Base-by-base conservation (phyloP, 2,329 filamentous ascomycete species). In the Colletotrichum orbiculare region DNA sequence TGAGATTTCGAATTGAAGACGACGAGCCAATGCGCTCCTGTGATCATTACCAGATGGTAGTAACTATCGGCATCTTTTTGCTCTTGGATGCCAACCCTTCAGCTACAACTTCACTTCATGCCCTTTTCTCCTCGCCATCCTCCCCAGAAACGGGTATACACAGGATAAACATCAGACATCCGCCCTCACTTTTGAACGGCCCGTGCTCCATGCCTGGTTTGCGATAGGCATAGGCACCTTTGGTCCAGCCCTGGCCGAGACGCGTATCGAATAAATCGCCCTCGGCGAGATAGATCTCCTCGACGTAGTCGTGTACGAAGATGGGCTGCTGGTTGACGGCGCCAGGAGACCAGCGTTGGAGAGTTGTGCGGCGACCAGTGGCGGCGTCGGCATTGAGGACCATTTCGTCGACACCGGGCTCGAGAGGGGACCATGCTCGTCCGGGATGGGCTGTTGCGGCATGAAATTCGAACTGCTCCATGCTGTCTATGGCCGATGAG, bases 121-220 rank as follows among this genome's bases (percentile, higher is more conserved):
- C 37, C n/a, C 35, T 43, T 48, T 5, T 68, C 58, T 34, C 57
- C 41, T 57, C 53, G 1, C 59, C 66, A 15, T 58, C 47, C 42
- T 42, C 52, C 42, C 41, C 52, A 33, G 58, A 53, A 11, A 72
- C 66, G 15, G 67, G 69, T 38, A 73, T 69, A 53, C 68, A 69
- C 6, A 70, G 55, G 60, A 75, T 72, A 58, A 76, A 77, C 72
- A 74, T 76, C 61, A 79, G 69, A 64, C 77, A 81, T 4, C 77
- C 77, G 6, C 71, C 53, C 38, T 72, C 69, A 34, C 73, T 75
- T 58, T 65, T 68, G 62, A 78, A 79, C 11, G 76, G 78, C 0
- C 78, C 78, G 71, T 79, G 76, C 64, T 75, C 67, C 77, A 78
- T 79, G 9, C 76, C 77, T 12, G 77, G 76, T 53, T 76, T 72